Base-by-base conservation (phyloP, 2,329 filamentous ascomycete species). In the Penicillium sp. region DNA sequence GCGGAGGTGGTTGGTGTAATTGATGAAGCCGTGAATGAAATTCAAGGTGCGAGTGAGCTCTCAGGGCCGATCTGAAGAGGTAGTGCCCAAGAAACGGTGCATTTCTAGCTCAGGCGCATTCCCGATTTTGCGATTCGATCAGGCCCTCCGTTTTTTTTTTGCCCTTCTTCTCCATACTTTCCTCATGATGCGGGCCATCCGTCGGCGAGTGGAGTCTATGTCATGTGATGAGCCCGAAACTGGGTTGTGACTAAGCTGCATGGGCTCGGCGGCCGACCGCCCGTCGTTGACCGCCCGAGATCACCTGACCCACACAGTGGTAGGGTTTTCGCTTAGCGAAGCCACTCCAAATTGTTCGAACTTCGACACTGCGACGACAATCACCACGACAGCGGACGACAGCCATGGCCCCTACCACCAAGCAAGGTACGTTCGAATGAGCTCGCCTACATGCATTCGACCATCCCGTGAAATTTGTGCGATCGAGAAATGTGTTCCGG, bases 371-470 rank as follows among this genome's bases (percentile, higher is more conserved):
- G 67, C 66, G 68, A 71, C 66, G 68, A 71, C 66, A 70, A 69
- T 64, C 63, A 71, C 59, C 62, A 68, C 65, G 63, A 67, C 64
- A 66, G 64, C 69, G 61, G 66, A 69, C 67, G 68, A 71, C 67
- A 72, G 69, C 68, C 64, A 73, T 73, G 71, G 71, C 70, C 62
- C 72, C 72, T 61, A 71, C 70, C 60, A 73, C 63, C 63, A 74
- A 74, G 69, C 71, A 73, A 71, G 70, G 73, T 75, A 66, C 57
- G 66, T 56, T 49, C 37, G 37, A 45, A 50, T 48, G 45, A 48
- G 36, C 51, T 45, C 49, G 56, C 44, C 43, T 52, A 48, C 41
- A 53, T 40, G 9, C 63, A 56, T 49, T 69, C 72, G 77, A 81
- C 81, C 50, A 44, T 45, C 36, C 44, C 49, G 41, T 37, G 50